Evolutionary conservation across 306 rosid species (phyloP).

Genomic region (Quercus alba): DNA sequence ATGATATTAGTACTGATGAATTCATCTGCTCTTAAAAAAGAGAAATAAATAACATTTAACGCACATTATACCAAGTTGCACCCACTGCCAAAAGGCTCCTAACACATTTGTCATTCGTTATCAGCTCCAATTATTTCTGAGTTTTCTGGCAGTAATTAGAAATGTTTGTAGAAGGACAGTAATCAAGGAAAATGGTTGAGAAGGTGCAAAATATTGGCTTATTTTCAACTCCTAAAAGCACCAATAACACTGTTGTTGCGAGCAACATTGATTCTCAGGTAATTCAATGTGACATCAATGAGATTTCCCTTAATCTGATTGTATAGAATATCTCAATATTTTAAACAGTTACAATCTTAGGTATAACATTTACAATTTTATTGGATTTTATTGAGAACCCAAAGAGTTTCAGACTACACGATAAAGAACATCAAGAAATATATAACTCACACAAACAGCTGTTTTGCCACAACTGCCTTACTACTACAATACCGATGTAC

Average conservation of each 20-base stretch:
- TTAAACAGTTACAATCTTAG: background rate
- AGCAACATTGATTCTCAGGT: conserved; percentile 2
- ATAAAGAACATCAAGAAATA: background rate
- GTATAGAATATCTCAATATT: background rate
- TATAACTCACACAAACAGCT: background rate
- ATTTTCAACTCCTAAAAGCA: conserved; percentile 3
- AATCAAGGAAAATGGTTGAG: background rate
- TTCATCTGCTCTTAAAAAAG: background rate
- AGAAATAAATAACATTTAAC: background rate
- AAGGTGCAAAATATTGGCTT: background rate
- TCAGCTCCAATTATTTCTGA: background rate
- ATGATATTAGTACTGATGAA: background rate
- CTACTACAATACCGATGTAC: background rate
- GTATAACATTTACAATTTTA: background rate
- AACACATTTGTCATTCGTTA: background rate
- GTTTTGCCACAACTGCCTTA: background rate
- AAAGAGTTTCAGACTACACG: background rate
- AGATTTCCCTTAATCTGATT: conserved; percentile 2
- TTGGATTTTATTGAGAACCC: background rate
- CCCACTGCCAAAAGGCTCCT: background rate
- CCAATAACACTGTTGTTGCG: conserved; percentile 5
- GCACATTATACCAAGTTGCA: background rate
- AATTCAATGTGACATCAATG: conserved; percentile 10
- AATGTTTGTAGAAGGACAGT: background rate
- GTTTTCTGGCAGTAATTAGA: background rate